Conservation (phyloP, 768 basidiomycete species). For the Mycena rosella region DNA sequence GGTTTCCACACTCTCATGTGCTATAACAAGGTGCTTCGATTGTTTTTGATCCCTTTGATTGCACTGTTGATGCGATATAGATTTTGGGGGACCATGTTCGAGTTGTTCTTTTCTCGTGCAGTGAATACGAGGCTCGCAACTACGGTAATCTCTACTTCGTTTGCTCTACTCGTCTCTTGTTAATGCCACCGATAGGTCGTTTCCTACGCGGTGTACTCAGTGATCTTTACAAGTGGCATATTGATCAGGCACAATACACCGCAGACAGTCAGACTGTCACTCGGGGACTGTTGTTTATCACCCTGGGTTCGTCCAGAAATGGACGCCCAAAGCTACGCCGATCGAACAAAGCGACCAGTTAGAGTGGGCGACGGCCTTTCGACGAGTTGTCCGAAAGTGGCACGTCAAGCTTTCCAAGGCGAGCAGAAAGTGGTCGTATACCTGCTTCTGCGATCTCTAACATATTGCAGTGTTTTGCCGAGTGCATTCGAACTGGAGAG, state of each 20-base stretch:
- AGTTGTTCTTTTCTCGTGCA: constrained; percentile 90
- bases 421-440: constrained; percentile 24
- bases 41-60: constrained; percentile 2
- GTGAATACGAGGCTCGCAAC: constrained; percentile 96
- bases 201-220: constrained; percentile 85
- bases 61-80: constrained; percentile 55
- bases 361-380: constrained; percentile 74
- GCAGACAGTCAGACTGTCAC: constrained; percentile 77
- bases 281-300: constrained; percentile 71
- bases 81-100: constrained; percentile 88
- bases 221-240: constrained; percentile 85
- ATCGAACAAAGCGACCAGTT: constrained; percentile 67
- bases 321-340: constrained; percentile 61
- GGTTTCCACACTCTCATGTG: constrained; percentile 89
- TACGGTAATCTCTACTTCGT: constrained; percentile 68
- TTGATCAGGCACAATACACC: constrained; percentile 79
- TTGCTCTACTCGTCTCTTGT: not conserved
- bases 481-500: constrained; percentile 87
- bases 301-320: constrained; percentile 77
- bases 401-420: constrained; percentile 83
- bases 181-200: constrained; percentile 67
- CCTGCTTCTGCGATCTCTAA: not conserved
- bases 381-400: constrained; percentile 84
- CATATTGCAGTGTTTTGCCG: constrained; percentile 72
- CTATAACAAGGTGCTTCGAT: constrained; percentile 78